A percentile compares a stretch with the other conserved stretches of the same genome.
phyloP scores from a whole-genome alignment of 192 early-diverging fungal species.

The Pilobolus umbonatus region DNA sequence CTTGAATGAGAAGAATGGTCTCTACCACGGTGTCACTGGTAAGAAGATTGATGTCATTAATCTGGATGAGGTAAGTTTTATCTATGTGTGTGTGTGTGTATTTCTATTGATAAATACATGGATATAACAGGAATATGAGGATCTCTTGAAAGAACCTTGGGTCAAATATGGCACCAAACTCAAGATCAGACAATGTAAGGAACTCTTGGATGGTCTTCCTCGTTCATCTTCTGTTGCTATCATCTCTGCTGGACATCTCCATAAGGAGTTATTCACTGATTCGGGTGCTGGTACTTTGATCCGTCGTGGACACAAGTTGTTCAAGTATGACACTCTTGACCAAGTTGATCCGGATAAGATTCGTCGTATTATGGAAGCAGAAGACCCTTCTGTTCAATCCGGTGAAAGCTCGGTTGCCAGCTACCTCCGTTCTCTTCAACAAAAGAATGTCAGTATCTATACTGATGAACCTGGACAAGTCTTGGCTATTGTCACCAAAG shows the following conservation, averaged over 20 bases:
- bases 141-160: constrained; percentile 91
- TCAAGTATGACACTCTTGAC: constrained; percentile 60
- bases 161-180: constrained; percentile 97
- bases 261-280: constrained; percentile 99
- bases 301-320: constrained; percentile 90
- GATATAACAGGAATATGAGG: constrained; percentile 83
- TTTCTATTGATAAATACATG: constrained; percentile 7
- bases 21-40: constrained; percentile 90
- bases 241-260: constrained; percentile 96
- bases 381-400: constrained; percentile 65
- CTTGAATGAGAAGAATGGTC: constrained; percentile 96
- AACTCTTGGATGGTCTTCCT: constrained; percentile 92
- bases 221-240: constrained; percentile 98
- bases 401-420: constrained; percentile 66
- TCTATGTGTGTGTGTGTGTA: constrained; percentile 3
- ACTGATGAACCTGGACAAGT: constrained; percentile 94
- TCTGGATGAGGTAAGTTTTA: constrained; percentile 78
- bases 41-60: constrained; percentile 98
- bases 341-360: constrained; percentile 78
- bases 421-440: constrained; percentile 68
- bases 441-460: constrained; percentile 68
- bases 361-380: constrained; percentile 67
- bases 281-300: constrained; percentile 96
- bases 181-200: constrained; percentile 96
- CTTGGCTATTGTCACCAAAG: constrained; percentile 73